Conservation (phyloP, 225 moss, liverwort and hornwort species). For the Pleurozium schreberi region DNA sequence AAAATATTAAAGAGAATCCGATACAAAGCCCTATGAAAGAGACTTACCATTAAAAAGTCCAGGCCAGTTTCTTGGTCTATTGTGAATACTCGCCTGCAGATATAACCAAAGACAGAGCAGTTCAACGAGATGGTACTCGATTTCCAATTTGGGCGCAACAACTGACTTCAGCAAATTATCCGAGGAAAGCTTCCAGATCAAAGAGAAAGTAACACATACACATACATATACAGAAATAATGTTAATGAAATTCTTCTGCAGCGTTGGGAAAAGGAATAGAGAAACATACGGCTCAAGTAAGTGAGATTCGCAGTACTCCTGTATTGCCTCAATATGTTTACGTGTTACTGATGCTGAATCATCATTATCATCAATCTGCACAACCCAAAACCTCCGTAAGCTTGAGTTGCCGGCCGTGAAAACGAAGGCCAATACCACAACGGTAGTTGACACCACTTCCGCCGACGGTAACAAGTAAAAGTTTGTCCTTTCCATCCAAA, state of each 20-base stretch:
- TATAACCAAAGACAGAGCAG: background rate
- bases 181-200: background rate
- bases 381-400: background rate
- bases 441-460: background rate
- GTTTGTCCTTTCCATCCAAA: background rate
- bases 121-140: background rate
- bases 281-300: constrained; percentile 28
- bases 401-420: background rate
- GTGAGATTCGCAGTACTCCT: constrained; percentile 35
- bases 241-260: background rate
- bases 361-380: constrained; percentile 39
- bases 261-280: background rate
- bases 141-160: background rate
- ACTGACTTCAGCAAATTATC: background rate
- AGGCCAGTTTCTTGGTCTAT: constrained; percentile 41
- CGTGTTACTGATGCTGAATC: constrained; percentile 27
- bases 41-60: constrained; percentile 36
- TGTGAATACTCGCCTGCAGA: constrained; percentile 25
- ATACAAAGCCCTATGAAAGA: background rate
- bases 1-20: background rate
- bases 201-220: background rate
- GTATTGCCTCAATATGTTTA: constrained; percentile 24
- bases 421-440: background rate
- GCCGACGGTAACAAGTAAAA: background rate
- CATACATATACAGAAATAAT: background rate